Evolutionary conservation across 2,329 filamentous ascomycete species (phyloP).

Genomic region (Sarocladium oryzae): DNA sequence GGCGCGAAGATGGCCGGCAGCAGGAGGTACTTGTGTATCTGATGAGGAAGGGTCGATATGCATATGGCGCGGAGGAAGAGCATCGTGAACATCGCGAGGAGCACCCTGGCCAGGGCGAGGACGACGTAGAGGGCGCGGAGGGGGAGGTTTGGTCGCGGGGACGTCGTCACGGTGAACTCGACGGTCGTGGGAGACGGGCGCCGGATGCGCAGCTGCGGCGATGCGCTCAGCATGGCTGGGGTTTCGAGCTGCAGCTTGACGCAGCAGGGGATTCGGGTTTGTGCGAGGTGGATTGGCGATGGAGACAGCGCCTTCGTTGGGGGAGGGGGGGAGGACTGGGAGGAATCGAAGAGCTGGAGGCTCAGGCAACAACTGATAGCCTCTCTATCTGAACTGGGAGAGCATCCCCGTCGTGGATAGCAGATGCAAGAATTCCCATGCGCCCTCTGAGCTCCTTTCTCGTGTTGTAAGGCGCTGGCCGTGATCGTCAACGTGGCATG

Average conservation of each 20-base stretch:
- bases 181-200: slow-evolving; percentile 82
- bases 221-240: slow-evolving; percentile 54
- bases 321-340: too few relatives aligned
- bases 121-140: slow-evolving; percentile 39
- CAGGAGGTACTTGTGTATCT: slow-evolving; percentile 25
- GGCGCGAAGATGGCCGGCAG: slow-evolving; percentile 13
- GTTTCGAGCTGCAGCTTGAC: too few relatives aligned
- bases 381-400: too few relatives aligned
- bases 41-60: background rate
- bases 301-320: too few relatives aligned
- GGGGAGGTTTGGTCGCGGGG: slow-evolving; percentile 45
- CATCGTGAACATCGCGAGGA: slow-evolving; percentile 35
- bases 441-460: too few relatives aligned
- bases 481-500: too few relatives aligned
- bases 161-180: slow-evolving; percentile 85
- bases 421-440: too few relatives aligned
- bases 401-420: background rate
- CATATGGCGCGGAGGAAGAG: slow-evolving; percentile 46
- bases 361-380: background rate
- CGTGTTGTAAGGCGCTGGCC: too few relatives aligned
- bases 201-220: slow-evolving; percentile 54
- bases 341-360: background rate
- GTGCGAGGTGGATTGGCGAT: background rate
- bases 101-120: slow-evolving; percentile 36
- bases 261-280: background rate